Percentiles rank a stretch among this genome's conserved stretches.
These are phyloP conservation scores for Toxicodendron radicans DNA, from an alignment of 345 rosid genomes.

Conservation along the genomic window DNA sequence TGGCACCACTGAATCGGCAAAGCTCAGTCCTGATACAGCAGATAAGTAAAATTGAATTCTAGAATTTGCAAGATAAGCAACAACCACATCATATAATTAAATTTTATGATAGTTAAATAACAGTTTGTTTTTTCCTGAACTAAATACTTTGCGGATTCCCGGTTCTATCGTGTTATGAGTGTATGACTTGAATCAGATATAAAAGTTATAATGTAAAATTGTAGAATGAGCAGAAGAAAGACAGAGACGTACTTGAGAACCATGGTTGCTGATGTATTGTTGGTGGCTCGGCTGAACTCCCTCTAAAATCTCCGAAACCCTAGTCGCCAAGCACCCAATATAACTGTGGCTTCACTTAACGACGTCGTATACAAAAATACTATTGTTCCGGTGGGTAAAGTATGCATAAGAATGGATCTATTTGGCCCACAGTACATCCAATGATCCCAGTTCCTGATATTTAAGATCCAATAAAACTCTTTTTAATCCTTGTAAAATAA, in stretches of 20 bases:
- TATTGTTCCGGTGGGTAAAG: too few species aligned
- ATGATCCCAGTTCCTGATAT: too few species aligned
- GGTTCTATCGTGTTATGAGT: not conserved
- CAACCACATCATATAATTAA: not conserved
- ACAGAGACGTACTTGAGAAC: slow-evolving; percentile 41
- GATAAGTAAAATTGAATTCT: not conserved
- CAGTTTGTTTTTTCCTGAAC: not conserved
- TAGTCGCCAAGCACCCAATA: too few species aligned
- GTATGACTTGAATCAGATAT: not conserved
- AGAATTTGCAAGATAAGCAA: not conserved
- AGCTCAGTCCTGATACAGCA: slow-evolving; percentile 51
- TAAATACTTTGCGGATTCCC: too few species aligned
- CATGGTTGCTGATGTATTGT: slow-evolving; percentile 28
- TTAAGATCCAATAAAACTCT: too few species aligned
- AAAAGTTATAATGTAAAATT: not conserved
- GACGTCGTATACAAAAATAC: too few species aligned
- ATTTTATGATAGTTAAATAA: not conserved
- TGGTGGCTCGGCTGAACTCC: slow-evolving; percentile 1
- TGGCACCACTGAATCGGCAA: slow-evolving; percentile 71
- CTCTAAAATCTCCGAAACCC: too few species aligned
- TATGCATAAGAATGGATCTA: too few species aligned
- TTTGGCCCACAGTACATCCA: too few species aligned
- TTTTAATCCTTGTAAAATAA: too few species aligned
- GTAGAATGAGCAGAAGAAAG: not conserved
- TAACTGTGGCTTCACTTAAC: too few species aligned